Evolutionary conservation across 371 early-diverging fungal species (phyloP).

Genomic region (Mucor mucedo): DNA sequence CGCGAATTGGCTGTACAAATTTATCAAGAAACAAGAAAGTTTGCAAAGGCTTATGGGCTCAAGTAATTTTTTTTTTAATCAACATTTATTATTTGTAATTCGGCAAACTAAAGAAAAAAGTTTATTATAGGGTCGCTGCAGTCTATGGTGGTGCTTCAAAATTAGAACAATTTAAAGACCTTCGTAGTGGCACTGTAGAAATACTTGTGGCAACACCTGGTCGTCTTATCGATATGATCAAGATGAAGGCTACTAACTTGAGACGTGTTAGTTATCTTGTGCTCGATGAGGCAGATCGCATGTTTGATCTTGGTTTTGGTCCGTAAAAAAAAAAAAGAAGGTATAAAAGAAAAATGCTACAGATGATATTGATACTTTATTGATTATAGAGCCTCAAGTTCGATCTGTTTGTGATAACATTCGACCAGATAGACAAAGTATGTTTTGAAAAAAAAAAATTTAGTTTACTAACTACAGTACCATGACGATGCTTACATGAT

Average conservation of each 20-base stretch:
- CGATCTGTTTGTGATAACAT: constrained; percentile 93
- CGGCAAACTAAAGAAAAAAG: neutral
- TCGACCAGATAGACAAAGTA: constrained; percentile 78
- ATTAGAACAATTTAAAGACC: constrained; percentile 86
- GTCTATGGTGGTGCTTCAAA: constrained; percentile 94
- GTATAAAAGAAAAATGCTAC: too few relatives aligned
- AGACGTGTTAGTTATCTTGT: constrained; percentile 91
- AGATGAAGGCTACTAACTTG: constrained; percentile 87
- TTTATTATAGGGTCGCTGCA: constrained; percentile 57
- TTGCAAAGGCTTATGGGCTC: constrained; percentile 76
- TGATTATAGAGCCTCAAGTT: constrained; percentile 84
- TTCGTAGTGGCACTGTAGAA: constrained; percentile 83
- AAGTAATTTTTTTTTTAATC: constrained; percentile 30
- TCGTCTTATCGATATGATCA: constrained; percentile 94
- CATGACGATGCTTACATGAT: constrained; percentile 18
- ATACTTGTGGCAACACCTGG: constrained; percentile 96
- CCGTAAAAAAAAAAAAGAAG: constrained; percentile 25
- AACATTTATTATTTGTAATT: too few relatives aligned
- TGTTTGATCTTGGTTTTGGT: constrained; percentile 97
- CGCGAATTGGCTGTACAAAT: constrained; percentile 94
- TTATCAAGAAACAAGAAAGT: constrained; percentile 78
- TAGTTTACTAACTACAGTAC: constrained; percentile 4
- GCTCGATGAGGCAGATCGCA: constrained; percentile 94
- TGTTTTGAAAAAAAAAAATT: constrained; percentile 11
- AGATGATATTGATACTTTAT: too few relatives aligned